Conservation (phyloP, 345 rosid genomes). For the Theobroma cacao region DNA sequence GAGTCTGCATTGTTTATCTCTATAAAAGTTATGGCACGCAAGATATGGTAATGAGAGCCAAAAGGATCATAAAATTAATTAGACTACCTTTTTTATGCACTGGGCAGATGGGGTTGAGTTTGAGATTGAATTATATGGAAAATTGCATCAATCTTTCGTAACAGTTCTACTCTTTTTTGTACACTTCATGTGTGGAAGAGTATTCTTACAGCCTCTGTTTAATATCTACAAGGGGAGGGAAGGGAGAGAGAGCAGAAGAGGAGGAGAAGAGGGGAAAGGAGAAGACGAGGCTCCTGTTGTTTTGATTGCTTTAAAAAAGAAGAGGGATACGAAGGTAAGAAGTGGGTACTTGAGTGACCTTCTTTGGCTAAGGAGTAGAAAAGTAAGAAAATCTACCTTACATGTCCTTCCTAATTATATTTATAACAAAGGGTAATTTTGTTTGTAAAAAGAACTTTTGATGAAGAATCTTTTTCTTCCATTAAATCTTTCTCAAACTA, state of each 20-base stretch:
- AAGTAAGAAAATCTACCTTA: neutral
- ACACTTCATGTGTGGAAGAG: neutral
- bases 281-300: neutral
- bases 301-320: constrained; percentile 1
- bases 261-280: neutral
- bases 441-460: neutral
- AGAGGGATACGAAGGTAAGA: constrained; percentile 7
- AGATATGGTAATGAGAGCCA: constrained; percentile 3
- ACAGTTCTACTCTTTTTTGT: neutral
- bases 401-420: neutral
- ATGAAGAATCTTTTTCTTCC: neutral
- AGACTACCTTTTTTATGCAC: neutral
- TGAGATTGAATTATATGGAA: neutral
- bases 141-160: neutral
- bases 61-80: neutral
- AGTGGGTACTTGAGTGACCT: neutral
- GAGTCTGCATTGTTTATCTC: neutral
- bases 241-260: neutral
- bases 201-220: neutral
- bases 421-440: neutral
- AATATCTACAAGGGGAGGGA: neutral
- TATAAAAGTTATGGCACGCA: neutral
- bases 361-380: neutral
- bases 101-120: neutral
- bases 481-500: neutral